Percentiles rank a stretch among this genome's conserved stretches.
phyloP scores from a whole-genome alignment of 306 rosid species.

The Betula pendula region DNA sequence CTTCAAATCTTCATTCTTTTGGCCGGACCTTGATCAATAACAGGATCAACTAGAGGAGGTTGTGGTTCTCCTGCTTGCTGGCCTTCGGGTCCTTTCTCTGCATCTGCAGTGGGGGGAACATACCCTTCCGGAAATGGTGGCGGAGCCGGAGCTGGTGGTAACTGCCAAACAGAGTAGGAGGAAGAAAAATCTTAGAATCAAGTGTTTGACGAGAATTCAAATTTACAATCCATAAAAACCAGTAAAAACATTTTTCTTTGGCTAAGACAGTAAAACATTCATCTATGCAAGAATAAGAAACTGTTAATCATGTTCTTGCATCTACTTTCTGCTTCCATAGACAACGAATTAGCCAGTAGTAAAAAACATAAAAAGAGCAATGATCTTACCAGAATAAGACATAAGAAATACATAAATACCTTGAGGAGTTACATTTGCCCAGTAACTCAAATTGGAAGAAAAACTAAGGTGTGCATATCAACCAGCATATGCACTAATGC shows the following conservation, averaged over 20 bases:
- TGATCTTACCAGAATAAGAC: not conserved
- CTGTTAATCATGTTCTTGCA: not conserved
- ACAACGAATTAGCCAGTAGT: not conserved
- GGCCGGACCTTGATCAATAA: slow-evolving; percentile 86
- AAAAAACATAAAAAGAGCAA: not conserved
- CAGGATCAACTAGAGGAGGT: slow-evolving; percentile 73
- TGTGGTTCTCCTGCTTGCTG: slow-evolving; percentile 65
- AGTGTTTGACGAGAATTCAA: not conserved
- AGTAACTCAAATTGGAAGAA: not conserved
- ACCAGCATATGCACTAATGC: not conserved
- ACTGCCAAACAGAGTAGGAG: slow-evolving; percentile 41
- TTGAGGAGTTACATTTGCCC: not conserved
- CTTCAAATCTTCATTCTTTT: slow-evolving; percentile 74
- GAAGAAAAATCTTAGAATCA: not conserved
- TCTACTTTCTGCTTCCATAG: not conserved
- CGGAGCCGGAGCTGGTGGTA: slow-evolving; percentile 81
- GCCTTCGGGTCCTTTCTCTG: slow-evolving; percentile 66
- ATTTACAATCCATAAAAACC: not conserved
- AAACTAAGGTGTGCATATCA: not conserved
- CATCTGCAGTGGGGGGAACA: slow-evolving; percentile 53
- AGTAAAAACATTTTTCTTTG: not conserved
- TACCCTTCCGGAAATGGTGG: slow-evolving; percentile 95
- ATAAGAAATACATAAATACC: not conserved
- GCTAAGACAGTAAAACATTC: not conserved
- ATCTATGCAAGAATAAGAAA: not conserved